Conservation (phyloP, 352 stramenopile genomes). For the Phytophthora pisi region DNA sequence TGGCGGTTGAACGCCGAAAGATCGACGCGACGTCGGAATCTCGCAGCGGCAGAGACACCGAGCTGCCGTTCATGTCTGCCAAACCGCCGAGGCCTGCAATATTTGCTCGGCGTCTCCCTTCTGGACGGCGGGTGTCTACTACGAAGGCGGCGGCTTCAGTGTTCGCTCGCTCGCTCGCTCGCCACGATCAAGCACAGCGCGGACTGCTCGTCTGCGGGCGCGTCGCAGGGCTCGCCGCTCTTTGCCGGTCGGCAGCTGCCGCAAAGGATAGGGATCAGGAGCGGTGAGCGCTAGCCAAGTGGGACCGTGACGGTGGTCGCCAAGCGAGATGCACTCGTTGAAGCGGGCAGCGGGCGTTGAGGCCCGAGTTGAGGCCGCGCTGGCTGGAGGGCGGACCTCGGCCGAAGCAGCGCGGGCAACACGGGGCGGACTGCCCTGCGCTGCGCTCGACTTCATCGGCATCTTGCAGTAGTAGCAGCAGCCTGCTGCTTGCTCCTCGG, state of each 20-base stretch:
- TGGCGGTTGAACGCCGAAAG: background rate
- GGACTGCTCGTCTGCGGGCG: background rate
- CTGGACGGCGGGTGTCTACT: background rate
- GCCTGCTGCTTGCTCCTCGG: background rate
- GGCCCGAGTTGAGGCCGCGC: background rate
- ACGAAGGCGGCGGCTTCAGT: background rate
- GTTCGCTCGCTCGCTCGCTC: background rate
- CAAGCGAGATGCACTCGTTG: background rate
- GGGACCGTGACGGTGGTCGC: slow-evolving; percentile 4
- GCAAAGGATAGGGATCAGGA: slow-evolving; percentile 14
- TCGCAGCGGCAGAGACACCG: background rate
- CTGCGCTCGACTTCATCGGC: too few species aligned
- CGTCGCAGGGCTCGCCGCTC: background rate
- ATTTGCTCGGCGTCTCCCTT: background rate
- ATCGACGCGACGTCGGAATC: background rate
- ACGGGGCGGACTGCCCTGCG: background rate
- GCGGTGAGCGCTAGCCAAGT: slow-evolving; percentile 31
- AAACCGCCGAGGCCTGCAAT: background rate
- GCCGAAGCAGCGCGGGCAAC: background rate
- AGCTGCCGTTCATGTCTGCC: background rate
- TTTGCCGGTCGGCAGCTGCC: slow-evolving; percentile 15
- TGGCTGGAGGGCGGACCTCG: background rate
- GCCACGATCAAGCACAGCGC: background rate
- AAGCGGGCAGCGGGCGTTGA: background rate
- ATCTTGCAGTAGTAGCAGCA: background rate